A percentile compares a stretch with the other conserved stretches of the same genome.
phyloP scores from a whole-genome alignment of 306 rosid genomes.

The Senna tora region DNA sequence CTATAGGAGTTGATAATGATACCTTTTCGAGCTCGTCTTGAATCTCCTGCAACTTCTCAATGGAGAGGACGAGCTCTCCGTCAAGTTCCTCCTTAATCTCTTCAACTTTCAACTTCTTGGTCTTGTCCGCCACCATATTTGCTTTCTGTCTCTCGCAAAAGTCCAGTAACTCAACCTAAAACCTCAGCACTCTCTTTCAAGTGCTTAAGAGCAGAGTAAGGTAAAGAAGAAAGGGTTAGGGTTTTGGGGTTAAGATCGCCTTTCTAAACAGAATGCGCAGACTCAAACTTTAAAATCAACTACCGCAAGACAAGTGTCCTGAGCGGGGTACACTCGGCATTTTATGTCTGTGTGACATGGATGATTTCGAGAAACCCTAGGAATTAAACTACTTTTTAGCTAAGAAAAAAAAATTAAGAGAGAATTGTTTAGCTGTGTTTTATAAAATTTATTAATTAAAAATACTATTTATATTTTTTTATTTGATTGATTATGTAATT shows the following conservation, averaged over 20 bases:
- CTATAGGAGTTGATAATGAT: conserved; percentile 3
- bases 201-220: not conserved
- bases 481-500: no score
- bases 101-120: conserved; percentile 62
- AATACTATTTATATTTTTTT: no score
- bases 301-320: conserved; percentile 5
- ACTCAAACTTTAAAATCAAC: not conserved
- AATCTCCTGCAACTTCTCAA: conserved; percentile 86
- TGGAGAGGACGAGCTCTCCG: conserved; percentile 70
- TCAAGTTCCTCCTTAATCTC: conserved; percentile 59
- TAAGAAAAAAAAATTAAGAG: no score
- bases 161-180: conserved; percentile 28
- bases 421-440: no score
- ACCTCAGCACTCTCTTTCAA: conserved; percentile 28
- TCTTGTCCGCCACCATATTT: conserved; percentile 69
- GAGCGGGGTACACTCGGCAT: not conserved
- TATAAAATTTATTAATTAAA: no score
- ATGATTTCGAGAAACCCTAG: not conserved
- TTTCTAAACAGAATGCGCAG: not conserved
- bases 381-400: no score
- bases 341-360: not conserved
- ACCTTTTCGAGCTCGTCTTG: conserved; percentile 94
- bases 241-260: conserved; percentile 51
- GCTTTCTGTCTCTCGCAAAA: not conserved
- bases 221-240: conserved; percentile 41